Evolutionary conservation across 352 stramenopile genomes (phyloP).

Genomic region (Globisporangium abappressorium): DNA sequence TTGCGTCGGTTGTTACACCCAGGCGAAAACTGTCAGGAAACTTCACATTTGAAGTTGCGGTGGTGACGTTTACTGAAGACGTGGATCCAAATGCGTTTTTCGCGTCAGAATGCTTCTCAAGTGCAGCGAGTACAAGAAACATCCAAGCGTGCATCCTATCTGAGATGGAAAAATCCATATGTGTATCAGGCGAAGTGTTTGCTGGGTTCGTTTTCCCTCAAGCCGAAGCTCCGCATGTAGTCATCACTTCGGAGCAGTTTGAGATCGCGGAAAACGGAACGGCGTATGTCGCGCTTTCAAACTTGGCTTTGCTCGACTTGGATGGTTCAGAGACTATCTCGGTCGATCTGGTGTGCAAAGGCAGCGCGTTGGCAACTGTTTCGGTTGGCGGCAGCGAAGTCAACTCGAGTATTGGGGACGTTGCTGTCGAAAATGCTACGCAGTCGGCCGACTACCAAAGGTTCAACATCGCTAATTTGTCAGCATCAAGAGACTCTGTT

Average conservation of each 20-base stretch:
- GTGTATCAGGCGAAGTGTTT: too few species aligned
- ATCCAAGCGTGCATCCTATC: too few species aligned
- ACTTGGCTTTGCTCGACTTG: conserved; percentile 1
- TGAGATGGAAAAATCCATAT: too few species aligned
- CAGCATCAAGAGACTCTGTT: not conserved
- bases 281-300: not conserved
- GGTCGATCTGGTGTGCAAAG: not conserved
- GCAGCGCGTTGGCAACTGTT: not conserved
- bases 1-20: too few species aligned
- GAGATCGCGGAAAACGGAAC: not conserved
- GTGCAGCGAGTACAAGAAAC: too few species aligned
- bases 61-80: too few species aligned
- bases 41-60: too few species aligned
- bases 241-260: not conserved
- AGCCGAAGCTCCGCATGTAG: not conserved
- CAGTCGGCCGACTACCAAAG: not conserved
- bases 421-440: not conserved
- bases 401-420: not conserved
- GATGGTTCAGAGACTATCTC: not conserved
- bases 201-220: too few species aligned
- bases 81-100: too few species aligned
- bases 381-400: not conserved
- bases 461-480: not conserved
- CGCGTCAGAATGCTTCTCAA: too few species aligned
- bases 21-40: too few species aligned